Evolutionary conservation across 768 basidiomycete species (phyloP).

Genomic region (Pleurotus tuoliensis): DNA sequence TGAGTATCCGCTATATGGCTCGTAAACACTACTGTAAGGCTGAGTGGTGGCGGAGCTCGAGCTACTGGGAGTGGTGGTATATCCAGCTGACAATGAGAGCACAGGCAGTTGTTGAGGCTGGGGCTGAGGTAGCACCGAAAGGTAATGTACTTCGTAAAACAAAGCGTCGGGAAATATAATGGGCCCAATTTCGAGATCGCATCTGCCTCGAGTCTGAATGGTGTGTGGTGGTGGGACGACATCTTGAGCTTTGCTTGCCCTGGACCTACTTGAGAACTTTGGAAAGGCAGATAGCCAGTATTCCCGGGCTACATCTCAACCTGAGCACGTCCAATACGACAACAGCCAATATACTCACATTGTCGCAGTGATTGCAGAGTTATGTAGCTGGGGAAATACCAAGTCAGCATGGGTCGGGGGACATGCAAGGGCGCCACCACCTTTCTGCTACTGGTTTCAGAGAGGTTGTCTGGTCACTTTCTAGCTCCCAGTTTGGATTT

Average conservation of each 20-base stretch:
- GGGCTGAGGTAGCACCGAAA: constrained; percentile 21
- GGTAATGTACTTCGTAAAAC: constrained; percentile 73
- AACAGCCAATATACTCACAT: constrained; percentile 37
- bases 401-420: too few species aligned
- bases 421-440: constrained; percentile 22
- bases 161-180: constrained; percentile 66
- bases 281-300: constrained; percentile 70
- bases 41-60: constrained; percentile 15
- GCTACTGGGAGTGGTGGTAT: constrained; percentile 11
- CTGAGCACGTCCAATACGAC: too few species aligned
- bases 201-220: constrained; percentile 60
- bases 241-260: constrained; percentile 50
- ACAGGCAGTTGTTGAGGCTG: constrained; percentile 12
- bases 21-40: neutral
- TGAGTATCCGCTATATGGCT: constrained; percentile 1
- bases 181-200: constrained; percentile 71
- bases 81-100: constrained; percentile 4
- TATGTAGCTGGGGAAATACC: constrained; percentile 41
- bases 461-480: constrained; percentile 21
- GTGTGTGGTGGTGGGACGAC: constrained; percentile 62
- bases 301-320: constrained; percentile 50
- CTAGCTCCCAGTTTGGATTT: constrained; percentile 58
- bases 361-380: constrained; percentile 67
- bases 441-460: constrained; percentile 56
- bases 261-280: constrained; percentile 65